Percentiles rank a stretch among this genome's conserved stretches.
Evolutionary conservation across 768 basidiomycete species (phyloP).

Genomic region (Strobilomyces dryophilus): DNA sequence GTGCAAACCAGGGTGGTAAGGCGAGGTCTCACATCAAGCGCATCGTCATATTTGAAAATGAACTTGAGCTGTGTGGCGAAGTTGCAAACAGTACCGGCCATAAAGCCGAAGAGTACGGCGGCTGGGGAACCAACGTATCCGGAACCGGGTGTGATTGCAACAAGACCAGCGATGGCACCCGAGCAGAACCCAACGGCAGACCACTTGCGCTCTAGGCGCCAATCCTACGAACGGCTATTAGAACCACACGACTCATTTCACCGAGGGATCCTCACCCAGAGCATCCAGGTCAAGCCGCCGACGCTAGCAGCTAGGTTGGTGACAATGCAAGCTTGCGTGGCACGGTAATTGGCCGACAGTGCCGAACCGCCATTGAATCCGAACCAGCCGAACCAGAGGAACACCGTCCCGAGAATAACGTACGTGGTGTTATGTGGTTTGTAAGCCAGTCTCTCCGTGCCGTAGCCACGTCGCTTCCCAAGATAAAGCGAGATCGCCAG

Average conservation of each 20-base stretch:
- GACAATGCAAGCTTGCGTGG: conserved; percentile 84
- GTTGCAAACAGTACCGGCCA: conserved; percentile 84
- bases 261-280: conserved; percentile 51
- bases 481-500: conserved; percentile 89
- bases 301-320: conserved; percentile 90
- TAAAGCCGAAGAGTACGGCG: conserved; percentile 78
- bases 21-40: conserved; percentile 58
- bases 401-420: conserved; percentile 87
- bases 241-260: not conserved
- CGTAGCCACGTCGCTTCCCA: conserved; percentile 87
- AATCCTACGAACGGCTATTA: conserved; percentile 53
- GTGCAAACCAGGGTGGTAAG: not conserved
- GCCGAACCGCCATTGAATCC: conserved; percentile 95
- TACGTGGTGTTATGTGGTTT: conserved; percentile 93
- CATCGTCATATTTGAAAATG: conserved; percentile 68
- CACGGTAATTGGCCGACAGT: conserved; percentile 83
- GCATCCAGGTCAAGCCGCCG: conserved; percentile 91
- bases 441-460: conserved; percentile 86
- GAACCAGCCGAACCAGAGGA: conserved; percentile 97
- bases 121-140: conserved; percentile 83
- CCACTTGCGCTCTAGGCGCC: conserved; percentile 91
- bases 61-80: conserved; percentile 96
- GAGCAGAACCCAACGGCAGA: conserved; percentile 93
- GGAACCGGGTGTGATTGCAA: conserved; percentile 84
- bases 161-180: conserved; percentile 86